phyloP scores from a whole-genome alignment of 192 early-diverging fungal species.

The Linnemannia exigua region DNA sequence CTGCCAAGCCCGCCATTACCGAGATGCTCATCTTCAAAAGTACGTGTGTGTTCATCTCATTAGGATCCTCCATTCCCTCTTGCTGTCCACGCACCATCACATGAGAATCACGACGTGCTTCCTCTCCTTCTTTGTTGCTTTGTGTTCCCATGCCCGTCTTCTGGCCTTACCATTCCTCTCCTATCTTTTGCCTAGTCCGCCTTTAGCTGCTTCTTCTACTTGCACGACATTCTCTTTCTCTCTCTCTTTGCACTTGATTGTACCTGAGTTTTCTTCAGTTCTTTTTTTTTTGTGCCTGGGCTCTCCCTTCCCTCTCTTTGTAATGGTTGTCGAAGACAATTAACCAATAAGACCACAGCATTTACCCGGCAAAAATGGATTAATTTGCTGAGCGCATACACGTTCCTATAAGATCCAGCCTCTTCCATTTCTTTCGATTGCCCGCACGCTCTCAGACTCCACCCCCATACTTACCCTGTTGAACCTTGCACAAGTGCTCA shows the following conservation, averaged over 20 bases:
- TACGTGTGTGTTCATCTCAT: not conserved
- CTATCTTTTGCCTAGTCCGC: not conserved
- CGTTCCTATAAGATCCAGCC: no score
- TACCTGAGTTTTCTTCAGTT: not conserved
- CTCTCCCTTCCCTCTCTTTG: not conserved
- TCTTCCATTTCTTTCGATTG: not conserved
- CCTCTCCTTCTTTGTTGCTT: not conserved
- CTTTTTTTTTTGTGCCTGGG: not conserved
- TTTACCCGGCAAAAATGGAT: slow-evolving; percentile 1
- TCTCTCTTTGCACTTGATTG: not conserved
- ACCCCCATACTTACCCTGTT: not conserved
- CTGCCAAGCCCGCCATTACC: not conserved
- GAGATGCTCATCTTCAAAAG: not conserved
- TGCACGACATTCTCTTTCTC: not conserved
- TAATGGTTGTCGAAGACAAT: not conserved
- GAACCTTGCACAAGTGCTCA: not conserved
- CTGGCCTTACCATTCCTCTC: no score
- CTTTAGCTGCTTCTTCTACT: not conserved
- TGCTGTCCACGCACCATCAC: not conserved
- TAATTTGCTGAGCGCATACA: not conserved
- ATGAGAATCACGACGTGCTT: not conserved
- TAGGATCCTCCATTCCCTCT: no score
- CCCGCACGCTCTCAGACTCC: not conserved
- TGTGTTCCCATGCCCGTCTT: not conserved
- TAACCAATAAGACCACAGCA: not conserved